Percentiles rank a stretch among this genome's conserved stretches.
phyloP scores from a whole-genome alignment of 441 rosid genomes.

The Lagerstroemia fauriei region DNA sequence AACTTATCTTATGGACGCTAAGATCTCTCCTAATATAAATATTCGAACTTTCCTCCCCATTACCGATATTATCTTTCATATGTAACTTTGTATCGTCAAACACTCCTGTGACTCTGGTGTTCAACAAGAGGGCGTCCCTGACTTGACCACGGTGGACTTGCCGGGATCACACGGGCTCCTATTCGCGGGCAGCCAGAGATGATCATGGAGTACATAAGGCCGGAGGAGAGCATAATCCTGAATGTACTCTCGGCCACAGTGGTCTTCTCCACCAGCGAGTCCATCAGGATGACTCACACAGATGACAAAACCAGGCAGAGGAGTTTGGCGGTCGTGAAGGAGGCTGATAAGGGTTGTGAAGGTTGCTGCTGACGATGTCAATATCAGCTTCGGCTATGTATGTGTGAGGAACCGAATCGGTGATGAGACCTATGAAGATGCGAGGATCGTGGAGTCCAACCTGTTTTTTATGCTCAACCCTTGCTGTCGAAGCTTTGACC shows the following conservation, averaged over 20 bases:
- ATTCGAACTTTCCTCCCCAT: too few relatives aligned
- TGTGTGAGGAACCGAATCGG: conserved; percentile 23
- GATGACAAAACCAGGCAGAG: conserved; percentile 16
- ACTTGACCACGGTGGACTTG: conserved; percentile 28
- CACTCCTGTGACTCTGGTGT: conserved; percentile 22
- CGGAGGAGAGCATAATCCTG: conserved; percentile 30
- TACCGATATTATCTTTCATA: too few relatives aligned
- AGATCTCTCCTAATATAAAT: too few relatives aligned
- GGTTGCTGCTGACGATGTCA: conserved; percentile 30
- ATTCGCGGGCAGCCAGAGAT: conserved; percentile 28
- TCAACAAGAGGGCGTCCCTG: conserved; percentile 26
- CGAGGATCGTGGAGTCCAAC: conserved; percentile 10
- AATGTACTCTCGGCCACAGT: conserved; percentile 23
- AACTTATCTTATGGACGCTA: too few relatives aligned
- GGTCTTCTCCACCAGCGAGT: conserved; percentile 25
- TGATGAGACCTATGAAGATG: conserved; percentile 20
- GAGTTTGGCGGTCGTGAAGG: conserved; percentile 24
- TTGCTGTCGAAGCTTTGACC: conserved; percentile 12
- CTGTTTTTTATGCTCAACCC: conserved; percentile 19
- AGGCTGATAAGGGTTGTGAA: conserved; percentile 16
- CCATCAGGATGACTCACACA: conserved; percentile 26
- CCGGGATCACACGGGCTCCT: conserved; percentile 23
- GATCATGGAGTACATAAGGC: conserved; percentile 23
- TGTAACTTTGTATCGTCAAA: too few relatives aligned
- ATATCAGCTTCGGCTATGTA: conserved; percentile 15